Percentiles rank a stretch among this genome's conserved stretches.
Conservation (phyloP, 1,284 basidiomycete genomes). For the Cryptococcus jaspeensis region DNA sequence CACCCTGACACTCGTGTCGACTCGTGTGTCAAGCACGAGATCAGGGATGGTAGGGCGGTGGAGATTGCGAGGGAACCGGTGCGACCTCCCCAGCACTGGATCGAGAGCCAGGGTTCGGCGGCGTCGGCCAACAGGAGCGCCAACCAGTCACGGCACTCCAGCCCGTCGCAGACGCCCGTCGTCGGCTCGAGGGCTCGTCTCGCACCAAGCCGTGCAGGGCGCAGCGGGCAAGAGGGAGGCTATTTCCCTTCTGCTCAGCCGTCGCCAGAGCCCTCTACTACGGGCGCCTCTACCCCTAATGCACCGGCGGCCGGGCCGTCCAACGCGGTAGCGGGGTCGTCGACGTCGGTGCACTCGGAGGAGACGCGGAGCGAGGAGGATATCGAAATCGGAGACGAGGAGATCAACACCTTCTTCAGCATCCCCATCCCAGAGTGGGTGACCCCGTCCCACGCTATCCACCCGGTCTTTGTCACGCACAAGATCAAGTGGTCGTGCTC, state of each 20-base stretch:
- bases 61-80: slow-evolving; percentile 28
- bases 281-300: neutral
- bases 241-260: slow-evolving; percentile 4
- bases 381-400: slow-evolving; percentile 45
- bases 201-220: slow-evolving; percentile 2
- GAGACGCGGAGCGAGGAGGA: slow-evolving; percentile 13
- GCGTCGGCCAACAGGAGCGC: slow-evolving; percentile 2
- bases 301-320: neutral
- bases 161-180: slow-evolving; percentile 12
- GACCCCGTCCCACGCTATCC: slow-evolving; percentile 60
- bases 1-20: slow-evolving; percentile 67
- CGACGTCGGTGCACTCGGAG: slow-evolving; percentile 1
- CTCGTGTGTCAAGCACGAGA: slow-evolving; percentile 67
- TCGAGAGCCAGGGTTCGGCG: neutral
- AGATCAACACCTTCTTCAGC: slow-evolving; percentile 53
- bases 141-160: slow-evolving; percentile 3
- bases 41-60: slow-evolving; percentile 61
- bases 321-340: slow-evolving; percentile 13
- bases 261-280: neutral
- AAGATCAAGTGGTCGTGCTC: slow-evolving; percentile 60
- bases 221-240: slow-evolving; percentile 8
- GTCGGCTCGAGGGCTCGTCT: slow-evolving; percentile 5
- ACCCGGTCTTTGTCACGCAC: slow-evolving; percentile 70
- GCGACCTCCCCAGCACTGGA: slow-evolving; percentile 31
- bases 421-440: slow-evolving; percentile 55